A percentile compares a stretch with the other conserved stretches of the same genome.
Conservation (phyloP, 2,329 filamentous ascomycete species). For the Coniochaeta sp. region DNA sequence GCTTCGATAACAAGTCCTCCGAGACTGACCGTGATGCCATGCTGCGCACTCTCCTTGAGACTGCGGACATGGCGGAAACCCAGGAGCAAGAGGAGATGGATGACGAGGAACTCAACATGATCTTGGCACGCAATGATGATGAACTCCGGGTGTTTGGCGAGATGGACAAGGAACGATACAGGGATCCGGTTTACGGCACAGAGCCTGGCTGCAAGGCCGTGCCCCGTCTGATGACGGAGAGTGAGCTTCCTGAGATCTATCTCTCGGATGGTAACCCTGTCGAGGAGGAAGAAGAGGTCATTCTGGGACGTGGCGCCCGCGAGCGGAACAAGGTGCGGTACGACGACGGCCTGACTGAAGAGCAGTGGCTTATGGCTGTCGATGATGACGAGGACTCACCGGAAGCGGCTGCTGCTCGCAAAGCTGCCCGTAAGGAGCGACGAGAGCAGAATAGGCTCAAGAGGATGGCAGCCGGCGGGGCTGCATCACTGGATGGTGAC, state of each 20-base stretch:
- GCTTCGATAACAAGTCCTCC: slow-evolving; percentile 98
- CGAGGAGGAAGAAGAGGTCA: slow-evolving; percentile 70
- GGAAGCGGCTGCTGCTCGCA: slow-evolving; percentile 85
- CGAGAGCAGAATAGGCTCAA: slow-evolving; percentile 70
- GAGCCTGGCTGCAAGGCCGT: slow-evolving; percentile 52
- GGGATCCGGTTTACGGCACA: slow-evolving; percentile 64
- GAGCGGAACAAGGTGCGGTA: slow-evolving; percentile 93
- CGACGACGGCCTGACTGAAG: slow-evolving; percentile 94
- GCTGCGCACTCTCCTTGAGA: slow-evolving; percentile 86
- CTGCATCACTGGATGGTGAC: slow-evolving; percentile 41
- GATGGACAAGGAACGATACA: slow-evolving; percentile 69
- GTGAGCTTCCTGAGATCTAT: slow-evolving; percentile 91
- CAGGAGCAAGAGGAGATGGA: slow-evolving; percentile 95
- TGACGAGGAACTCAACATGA: slow-evolving; percentile 91
- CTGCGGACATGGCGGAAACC: slow-evolving; percentile 60
- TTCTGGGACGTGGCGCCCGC: slow-evolving; percentile 80
- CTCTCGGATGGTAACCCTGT: slow-evolving; percentile 78
- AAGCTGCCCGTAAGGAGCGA: slow-evolving; percentile 76
- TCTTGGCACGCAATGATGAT: slow-evolving; percentile 80
- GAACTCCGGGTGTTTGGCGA: slow-evolving; percentile 74
- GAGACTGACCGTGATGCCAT: slow-evolving; percentile 97
- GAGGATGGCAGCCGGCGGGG: slow-evolving; percentile 29
- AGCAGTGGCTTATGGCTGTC: slow-evolving; percentile 97
- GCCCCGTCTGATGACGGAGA: slow-evolving; percentile 78
- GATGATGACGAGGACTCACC: slow-evolving; percentile 94